A percentile compares a stretch with the other conserved stretches of the same genome.
These are phyloP conservation scores for Metschnikowia dekortorum DNA, from an alignment of 805 yeast species.

Conservation along the genomic window DNA sequence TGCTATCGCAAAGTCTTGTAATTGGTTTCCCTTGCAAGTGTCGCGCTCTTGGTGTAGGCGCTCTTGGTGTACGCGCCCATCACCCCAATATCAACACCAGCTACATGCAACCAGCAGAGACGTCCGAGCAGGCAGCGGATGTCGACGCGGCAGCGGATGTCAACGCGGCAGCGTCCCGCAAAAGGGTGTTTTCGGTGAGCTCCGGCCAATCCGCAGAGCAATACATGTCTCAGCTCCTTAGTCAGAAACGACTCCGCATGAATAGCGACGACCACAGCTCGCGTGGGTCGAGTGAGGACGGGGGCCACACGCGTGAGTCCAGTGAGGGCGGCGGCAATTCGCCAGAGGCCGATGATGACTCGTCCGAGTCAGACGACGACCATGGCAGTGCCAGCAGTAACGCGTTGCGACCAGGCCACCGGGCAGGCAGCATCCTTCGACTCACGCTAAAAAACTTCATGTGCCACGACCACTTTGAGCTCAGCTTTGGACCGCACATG, in stretches of 20 bases:
- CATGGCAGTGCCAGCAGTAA: slow-evolving; percentile 15
- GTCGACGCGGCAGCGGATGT: not conserved
- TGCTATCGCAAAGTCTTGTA: no score
- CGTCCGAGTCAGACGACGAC: slow-evolving; percentile 11
- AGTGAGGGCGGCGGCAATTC: no score
- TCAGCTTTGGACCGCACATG: slow-evolving; percentile 71
- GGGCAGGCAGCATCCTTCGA: slow-evolving; percentile 66
- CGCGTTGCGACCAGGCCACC: not conserved
- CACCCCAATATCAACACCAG: no score
- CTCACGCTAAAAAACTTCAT: slow-evolving; percentile 71
- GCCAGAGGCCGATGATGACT: slow-evolving; percentile 7
- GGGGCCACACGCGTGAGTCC: no score
- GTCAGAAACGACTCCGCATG: slow-evolving; percentile 11
- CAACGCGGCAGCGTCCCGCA: not conserved
- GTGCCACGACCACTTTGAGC: slow-evolving; percentile 82
- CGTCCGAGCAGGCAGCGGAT: not conserved
- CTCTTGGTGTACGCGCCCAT: no score
- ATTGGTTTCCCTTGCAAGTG: no score
- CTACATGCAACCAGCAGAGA: no score
- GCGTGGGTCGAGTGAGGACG: no score
- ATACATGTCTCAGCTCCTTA: slow-evolving; percentile 17
- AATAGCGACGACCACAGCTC: slow-evolving; percentile 16
- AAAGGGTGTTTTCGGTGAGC: not conserved
- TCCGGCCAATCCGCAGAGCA: slow-evolving; percentile 18
- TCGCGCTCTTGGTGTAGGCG: no score